These are phyloP conservation scores for Aeschynomene evenia DNA, from an alignment of 306 rosid species.

Conservation along the genomic window DNA sequence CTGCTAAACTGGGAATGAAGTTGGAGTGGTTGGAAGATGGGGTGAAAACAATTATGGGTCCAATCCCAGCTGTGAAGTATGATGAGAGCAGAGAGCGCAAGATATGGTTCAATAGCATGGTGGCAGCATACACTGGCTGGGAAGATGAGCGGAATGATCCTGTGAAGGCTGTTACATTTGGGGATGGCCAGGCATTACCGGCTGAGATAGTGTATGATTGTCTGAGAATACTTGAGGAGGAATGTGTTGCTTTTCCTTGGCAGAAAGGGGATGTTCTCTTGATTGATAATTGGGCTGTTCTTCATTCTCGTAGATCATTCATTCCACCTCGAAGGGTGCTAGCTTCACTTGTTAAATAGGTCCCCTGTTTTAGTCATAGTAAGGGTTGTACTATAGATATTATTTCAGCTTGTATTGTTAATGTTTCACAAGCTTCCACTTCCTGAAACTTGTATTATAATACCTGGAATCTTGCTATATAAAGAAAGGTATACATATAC, in stretches of 20 bases:
- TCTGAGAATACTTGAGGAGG: conserved; percentile 57
- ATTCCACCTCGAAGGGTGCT: conserved; percentile 57
- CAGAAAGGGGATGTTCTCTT: conserved; percentile 69
- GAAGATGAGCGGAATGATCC: conserved; percentile 50
- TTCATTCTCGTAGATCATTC: conserved; percentile 72
- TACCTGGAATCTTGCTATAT: too few relatives aligned
- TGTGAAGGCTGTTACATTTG: conserved; percentile 78
- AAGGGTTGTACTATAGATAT: not conserved
- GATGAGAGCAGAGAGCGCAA: conserved; percentile 58
- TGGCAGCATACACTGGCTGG: conserved; percentile 68
- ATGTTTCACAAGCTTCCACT: not conserved
- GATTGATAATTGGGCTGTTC: conserved; percentile 82
- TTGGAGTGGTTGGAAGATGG: conserved; percentile 81
- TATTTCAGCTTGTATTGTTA: not conserved
- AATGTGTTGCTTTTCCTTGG: conserved; percentile 59
- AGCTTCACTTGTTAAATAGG: conserved; percentile 42
- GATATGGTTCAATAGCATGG: conserved; percentile 95
- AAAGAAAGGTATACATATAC: too few relatives aligned
- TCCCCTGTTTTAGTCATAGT: not conserved
- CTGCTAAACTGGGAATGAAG: conserved; percentile 76
- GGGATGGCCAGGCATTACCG: conserved; percentile 73
- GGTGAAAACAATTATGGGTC: conserved; percentile 79
- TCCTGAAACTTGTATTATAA: not conserved
- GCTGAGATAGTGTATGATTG: conserved; percentile 60
- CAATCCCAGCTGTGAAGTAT: conserved; percentile 69